A percentile compares a stretch with the other conserved stretches of the same genome.
These are phyloP conservation scores for Carnegiea gigantea DNA, from an alignment of 179 eudicot genomes.

Conservation along the genomic window DNA sequence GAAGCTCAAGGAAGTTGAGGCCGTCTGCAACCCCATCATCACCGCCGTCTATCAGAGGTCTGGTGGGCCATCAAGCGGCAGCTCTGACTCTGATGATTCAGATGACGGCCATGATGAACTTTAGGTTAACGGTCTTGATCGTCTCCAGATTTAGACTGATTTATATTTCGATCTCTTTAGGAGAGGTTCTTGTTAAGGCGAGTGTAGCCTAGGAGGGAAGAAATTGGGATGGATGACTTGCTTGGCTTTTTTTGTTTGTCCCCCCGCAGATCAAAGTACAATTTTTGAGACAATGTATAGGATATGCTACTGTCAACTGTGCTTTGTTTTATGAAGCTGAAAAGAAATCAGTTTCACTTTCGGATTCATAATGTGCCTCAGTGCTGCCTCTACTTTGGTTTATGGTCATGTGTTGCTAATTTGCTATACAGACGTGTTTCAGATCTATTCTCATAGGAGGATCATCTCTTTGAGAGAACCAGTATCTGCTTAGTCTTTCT, in stretches of 20 bases:
- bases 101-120: slow-evolving; percentile 40
- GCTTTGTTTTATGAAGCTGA: not conserved
- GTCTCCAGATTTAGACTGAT: slow-evolving; percentile 25
- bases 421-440: too few species aligned
- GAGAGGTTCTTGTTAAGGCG: slow-evolving; percentile 14
- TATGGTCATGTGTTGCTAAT: too few species aligned
- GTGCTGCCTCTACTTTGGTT: not conserved
- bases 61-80: slow-evolving; percentile 34
- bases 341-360: not conserved
- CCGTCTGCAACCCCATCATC: slow-evolving; percentile 43
- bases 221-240: slow-evolving; percentile 10
- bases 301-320: not conserved
- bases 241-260: slow-evolving; percentile 6
- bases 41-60: slow-evolving; percentile 47
- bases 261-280: slow-evolving; percentile 19
- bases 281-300: slow-evolving; percentile 38
- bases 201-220: not conserved
- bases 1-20: slow-evolving; percentile 49
- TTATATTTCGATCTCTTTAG: slow-evolving; percentile 5
- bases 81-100: slow-evolving; percentile 30
- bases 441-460: too few species aligned
- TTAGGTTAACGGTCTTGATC: slow-evolving; percentile 4
- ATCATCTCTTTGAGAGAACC: too few species aligned
- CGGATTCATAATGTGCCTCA: not conserved
- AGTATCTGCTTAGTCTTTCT: too few species aligned